Percentiles rank a stretch among this genome's conserved stretches.
Evolutionary conservation across 495 filamentous ascomycete genomes (phyloP).

Genomic region (Hypomontagnella monticulosa): DNA sequence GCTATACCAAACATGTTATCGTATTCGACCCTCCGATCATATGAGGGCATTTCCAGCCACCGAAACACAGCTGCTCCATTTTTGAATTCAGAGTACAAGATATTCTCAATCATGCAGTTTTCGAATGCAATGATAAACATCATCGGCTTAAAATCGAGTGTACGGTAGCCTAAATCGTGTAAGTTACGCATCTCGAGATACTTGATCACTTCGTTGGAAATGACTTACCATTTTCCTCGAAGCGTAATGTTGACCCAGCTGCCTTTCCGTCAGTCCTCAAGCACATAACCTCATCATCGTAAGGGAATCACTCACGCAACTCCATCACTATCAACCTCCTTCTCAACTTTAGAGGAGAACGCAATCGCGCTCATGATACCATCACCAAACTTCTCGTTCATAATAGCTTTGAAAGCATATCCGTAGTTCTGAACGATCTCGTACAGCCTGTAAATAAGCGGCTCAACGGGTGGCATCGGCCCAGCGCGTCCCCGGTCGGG

Average conservation of each 20-base stretch:
- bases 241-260: slow-evolving; percentile 92
- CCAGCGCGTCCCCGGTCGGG: slow-evolving; percentile 85
- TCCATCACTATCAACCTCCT: slow-evolving; percentile 88
- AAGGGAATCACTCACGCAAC: slow-evolving; percentile 41
- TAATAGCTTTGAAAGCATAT: slow-evolving; percentile 92
- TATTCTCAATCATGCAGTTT: no score
- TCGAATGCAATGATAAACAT: no score
- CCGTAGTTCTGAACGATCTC: slow-evolving; percentile 99
- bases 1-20: no score
- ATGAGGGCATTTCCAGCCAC: no score
- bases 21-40: no score
- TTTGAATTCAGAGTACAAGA: no score
- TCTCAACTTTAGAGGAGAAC: slow-evolving; percentile 93
- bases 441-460: slow-evolving; percentile 91
- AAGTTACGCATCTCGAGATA: slow-evolving; percentile 21
- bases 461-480: slow-evolving; percentile 95
- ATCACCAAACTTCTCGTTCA: slow-evolving; percentile 99
- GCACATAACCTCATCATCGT: background rate
- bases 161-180: slow-evolving; percentile 65
- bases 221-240: slow-evolving; percentile 89
- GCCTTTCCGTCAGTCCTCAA: slow-evolving; percentile 45
- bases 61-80: no score
- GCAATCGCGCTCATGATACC: slow-evolving; percentile 98
- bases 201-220: background rate
- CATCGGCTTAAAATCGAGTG: slow-evolving; percentile 62